A percentile compares a stretch with the other conserved stretches of the same genome.
Conservation (phyloP, 805 yeast species). For the Teunomyces atbi region DNA sequence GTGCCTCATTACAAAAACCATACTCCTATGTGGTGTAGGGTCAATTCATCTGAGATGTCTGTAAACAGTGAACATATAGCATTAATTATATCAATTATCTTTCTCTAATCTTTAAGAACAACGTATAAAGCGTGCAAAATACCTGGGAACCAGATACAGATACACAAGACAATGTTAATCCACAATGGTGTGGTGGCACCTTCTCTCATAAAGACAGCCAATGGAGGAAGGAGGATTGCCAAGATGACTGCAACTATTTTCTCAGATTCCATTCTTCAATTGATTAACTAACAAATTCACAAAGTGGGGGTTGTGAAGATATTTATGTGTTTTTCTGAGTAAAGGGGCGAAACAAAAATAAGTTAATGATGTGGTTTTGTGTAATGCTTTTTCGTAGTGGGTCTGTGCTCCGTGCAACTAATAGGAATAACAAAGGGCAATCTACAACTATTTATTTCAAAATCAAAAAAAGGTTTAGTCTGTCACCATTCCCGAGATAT, state of each 20-base stretch:
- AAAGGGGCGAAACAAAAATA: not conserved
- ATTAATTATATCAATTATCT: not conserved
- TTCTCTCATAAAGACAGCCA: constrained; percentile 68
- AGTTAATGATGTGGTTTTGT: not conserved
- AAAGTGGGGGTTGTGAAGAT: not conserved
- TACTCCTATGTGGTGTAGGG: not conserved
- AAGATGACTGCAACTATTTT: constrained; percentile 37
- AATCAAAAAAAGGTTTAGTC: too few relatives aligned
- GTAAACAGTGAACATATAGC: not conserved
- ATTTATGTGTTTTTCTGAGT: constrained; percentile 1
- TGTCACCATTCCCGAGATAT: not conserved
- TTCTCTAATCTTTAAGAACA: constrained; percentile 36
- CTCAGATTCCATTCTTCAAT: constrained; percentile 34
- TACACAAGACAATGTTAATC: constrained; percentile 61
- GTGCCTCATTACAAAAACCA: not conserved
- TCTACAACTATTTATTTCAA: not conserved
- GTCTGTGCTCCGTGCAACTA: not conserved
- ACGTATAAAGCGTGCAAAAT: constrained; percentile 72
- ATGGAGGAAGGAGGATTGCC: constrained; percentile 71
- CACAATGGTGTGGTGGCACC: constrained; percentile 66
- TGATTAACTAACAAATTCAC: not conserved
- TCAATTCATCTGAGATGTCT: not conserved
- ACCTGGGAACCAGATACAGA: constrained; percentile 74
- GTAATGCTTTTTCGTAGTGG: not conserved
- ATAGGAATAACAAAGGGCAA: not conserved